These are phyloP conservation scores for Martiniozyma abietophila DNA, from an alignment of 805 yeast genomes.

Conservation along the genomic window DNA sequence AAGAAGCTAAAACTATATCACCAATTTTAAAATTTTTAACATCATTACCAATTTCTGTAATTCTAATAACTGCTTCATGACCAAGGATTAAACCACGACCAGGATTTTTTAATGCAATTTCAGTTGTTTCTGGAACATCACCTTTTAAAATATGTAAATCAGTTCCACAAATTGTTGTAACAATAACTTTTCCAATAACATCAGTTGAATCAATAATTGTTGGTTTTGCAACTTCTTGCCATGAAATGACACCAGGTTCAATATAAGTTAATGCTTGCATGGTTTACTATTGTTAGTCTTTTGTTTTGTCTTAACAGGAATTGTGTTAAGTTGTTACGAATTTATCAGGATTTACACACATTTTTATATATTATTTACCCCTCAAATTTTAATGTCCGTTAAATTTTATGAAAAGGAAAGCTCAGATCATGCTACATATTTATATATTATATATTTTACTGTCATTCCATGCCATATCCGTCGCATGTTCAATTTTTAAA, in stretches of 20 bases:
- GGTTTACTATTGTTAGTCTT: no score
- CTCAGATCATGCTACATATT: no score
- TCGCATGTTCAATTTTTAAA: no score
- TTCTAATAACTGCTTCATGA: slow-evolving; percentile 53
- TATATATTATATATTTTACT: no score
- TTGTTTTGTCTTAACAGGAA: no score
- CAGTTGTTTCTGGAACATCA: slow-evolving; percentile 44
- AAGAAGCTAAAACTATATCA: slow-evolving; percentile 54
- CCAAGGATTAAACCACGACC: slow-evolving; percentile 34
- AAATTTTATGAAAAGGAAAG: no score
- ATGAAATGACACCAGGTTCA: slow-evolving; percentile 33
- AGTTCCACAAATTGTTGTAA: slow-evolving; percentile 58
- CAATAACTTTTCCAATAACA: slow-evolving; percentile 45
- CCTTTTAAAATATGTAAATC: slow-evolving; percentile 58
- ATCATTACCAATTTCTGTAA: slow-evolving; percentile 38
- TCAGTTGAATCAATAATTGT: slow-evolving; percentile 38
- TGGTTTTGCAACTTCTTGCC: slow-evolving; percentile 35
- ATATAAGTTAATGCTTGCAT: slow-evolving; percentile 41
- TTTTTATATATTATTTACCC: no score
- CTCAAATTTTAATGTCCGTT: no score
- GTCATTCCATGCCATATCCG: no score
- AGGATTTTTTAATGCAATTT: slow-evolving; percentile 18
- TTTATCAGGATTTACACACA: no score
- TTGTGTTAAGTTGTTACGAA: no score
- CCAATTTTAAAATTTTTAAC: slow-evolving; percentile 44